Base-by-base conservation (phyloP, 371 early-diverging fungal species). In the Mortierella sp. region DNA sequence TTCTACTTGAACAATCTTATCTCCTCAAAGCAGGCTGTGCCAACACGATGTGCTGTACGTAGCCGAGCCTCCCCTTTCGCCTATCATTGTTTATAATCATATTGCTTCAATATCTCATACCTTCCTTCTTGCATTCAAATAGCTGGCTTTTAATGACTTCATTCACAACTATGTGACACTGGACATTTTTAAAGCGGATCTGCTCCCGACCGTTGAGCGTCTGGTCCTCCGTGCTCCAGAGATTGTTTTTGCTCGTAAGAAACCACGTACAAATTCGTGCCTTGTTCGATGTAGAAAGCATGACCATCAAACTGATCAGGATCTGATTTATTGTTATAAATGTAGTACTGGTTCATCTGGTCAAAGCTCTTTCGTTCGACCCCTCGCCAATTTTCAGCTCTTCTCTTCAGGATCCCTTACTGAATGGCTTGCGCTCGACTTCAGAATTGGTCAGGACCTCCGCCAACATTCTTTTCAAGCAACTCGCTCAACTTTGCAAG, bases 161-260 rank as follows among this genome's bases (percentile, higher is more conserved):
- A 86, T 95, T 51, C 76, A 79, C 20, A 61, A 74, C 24, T 87
- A 81, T 58, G 73, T 93, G 16, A 85, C 89, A 3, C 77, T 86
- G 43, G 90, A 90, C 26, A 65, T 84, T 30, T 91, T 93, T 62
- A 76, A 86, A 61, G 66, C 78, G 28, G 85, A 90, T 26, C 83
- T 89, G 66, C 87, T 86, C 26, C 93, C 89, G 26, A 88, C 84
- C 14, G 70, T 88, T 64, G 93, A 96, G 55, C 93, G 93, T 64
- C 89, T 95, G 81, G 87, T 96, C 77, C 88, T 97, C 66, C 90
- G 97, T 58, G 93, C 96, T 6, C 97, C 98, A 20, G 98, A 97
- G 74, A 85, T 93, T 66, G 93, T 92, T 18, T 88, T 96, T 59
- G 86, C 85, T 75, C 86, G 93, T 91, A 84, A 72, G 73, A 32